A percentile compares a stretch with the other conserved stretches of the same genome.
phyloP scores from a whole-genome alignment of 2,329 filamentous ascomycete species.

The Iodosphaeria phyllophila region DNA sequence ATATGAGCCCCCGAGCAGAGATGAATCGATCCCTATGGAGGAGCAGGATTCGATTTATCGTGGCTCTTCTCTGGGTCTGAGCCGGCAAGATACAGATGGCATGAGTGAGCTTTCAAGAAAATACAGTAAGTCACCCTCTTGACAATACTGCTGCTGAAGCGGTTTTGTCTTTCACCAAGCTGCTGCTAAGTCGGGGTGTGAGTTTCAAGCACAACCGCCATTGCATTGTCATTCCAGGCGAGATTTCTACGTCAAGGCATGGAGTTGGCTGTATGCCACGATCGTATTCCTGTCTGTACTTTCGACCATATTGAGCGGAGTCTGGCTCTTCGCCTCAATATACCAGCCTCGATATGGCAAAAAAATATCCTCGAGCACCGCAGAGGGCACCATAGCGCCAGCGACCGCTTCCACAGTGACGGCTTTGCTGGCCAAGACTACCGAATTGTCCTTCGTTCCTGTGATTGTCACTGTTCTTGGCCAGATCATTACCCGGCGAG shows the following conservation, averaged over 20 bases:
- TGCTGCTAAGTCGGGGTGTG: too few species aligned
- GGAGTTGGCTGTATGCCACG: conserved; percentile 29
- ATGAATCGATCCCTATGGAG: too few species aligned
- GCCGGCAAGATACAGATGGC: too few species aligned
- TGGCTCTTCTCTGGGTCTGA: too few species aligned
- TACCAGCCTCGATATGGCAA: conserved; percentile 42
- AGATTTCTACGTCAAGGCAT: conserved; percentile 11
- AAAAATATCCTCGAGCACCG: conserved; percentile 28
- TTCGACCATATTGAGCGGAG: conserved; percentile 41
- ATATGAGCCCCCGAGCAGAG: too few species aligned
- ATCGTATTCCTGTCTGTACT: conserved; percentile 35
- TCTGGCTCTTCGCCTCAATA: conserved; percentile 47
- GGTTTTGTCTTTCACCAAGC: too few species aligned
- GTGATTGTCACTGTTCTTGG: conserved; percentile 59
- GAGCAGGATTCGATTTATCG: too few species aligned
- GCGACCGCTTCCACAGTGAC: conserved; percentile 48
- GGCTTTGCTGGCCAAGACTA: conserved; percentile 55
- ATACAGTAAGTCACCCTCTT: too few species aligned
- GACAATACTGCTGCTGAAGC: too few species aligned
- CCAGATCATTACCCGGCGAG: conserved; percentile 53
- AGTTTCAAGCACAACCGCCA: conserved; percentile 8
- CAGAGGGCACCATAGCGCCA: conserved; percentile 31
- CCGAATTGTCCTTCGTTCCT: conserved; percentile 62
- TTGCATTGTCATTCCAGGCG: conserved; percentile 10
- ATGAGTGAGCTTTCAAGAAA: too few species aligned